Base-by-base conservation (phyloP, 106 monocot genomes). In the Allium fistulosum region DNA sequence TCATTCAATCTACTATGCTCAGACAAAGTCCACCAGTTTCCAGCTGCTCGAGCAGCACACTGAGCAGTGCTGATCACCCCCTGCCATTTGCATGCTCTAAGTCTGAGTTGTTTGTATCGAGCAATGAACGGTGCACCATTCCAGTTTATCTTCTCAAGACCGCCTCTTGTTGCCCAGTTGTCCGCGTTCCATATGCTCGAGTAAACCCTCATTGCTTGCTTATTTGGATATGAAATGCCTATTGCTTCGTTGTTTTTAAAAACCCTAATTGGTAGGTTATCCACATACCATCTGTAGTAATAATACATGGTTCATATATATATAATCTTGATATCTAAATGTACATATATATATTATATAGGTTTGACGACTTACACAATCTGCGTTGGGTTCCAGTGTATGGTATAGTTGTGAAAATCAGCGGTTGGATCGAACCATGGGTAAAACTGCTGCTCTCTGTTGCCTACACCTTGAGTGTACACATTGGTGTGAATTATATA, bases 121-220 rank as follows among this genome's bases (percentile, higher is more conserved):
- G 91, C 91, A 8, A 84, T 69, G 22, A 91, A 91, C 2, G 91
- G 91, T 9, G 82, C 77, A 11, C 75, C 61, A 49, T 12, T 81
- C 87, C 91, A 91, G 57, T 91, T 77, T 14, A 84, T 84, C 65
- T 91, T 87, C 18, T 63, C 91, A 12, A 59, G 70, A 1, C 87
- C 87, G 9, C 91, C 87, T 59, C 76, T 71, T 0, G 84, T 84
- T 2, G 91, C 87, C 87, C 91, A 91, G 75, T 78, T 78, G 46
- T 87, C 91, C 2, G 80, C 91, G 17, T 87, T 71, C 87, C 87
- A 91, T 17, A 87, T 58, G 78, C 91, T 91, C 1, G 87, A 91
- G 57, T 84, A 91, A 2, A 59, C 69, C 49, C 63, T 80, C 87
- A 91, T 91, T 7, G 81, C 65, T 26, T 82, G 91, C 46, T 56